These are phyloP conservation scores for Trichoderma atrobrunneum DNA, from an alignment of 2,329 filamentous ascomycete genomes.

Conservation along the genomic window DNA sequence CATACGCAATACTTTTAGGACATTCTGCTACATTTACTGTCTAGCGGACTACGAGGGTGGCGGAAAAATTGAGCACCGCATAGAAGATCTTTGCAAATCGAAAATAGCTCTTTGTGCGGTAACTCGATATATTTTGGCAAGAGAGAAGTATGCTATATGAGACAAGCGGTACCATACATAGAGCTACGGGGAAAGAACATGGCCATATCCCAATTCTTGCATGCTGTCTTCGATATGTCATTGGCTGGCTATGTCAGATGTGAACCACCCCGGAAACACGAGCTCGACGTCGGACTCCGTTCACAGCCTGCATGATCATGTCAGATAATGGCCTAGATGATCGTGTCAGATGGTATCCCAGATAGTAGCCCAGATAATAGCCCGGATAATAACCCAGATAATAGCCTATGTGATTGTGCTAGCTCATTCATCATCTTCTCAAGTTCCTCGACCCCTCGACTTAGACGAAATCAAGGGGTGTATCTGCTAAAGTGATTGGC, in stretches of 20 bases:
- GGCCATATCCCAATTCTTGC: neutral
- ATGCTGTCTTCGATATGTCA: neutral
- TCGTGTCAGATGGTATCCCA: neutral
- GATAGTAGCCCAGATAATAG: neutral
- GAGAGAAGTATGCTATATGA: neutral
- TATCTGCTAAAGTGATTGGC: neutral
- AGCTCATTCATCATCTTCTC: neutral
- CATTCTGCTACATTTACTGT: neutral
- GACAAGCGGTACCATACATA: neutral
- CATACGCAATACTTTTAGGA: neutral
- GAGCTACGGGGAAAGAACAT: neutral
- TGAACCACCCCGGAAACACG: neutral
- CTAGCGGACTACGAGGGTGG: too few relatives aligned
- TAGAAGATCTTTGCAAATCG: too few relatives aligned
- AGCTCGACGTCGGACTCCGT: neutral
- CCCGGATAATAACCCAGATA: neutral
- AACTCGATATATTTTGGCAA: too few relatives aligned
- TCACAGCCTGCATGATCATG: neutral
- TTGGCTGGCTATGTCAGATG: neutral
- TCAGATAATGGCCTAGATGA: neutral
- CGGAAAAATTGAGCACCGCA: too few relatives aligned
- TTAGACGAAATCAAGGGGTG: neutral
- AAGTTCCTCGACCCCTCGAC: neutral
- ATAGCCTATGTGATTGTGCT: neutral
- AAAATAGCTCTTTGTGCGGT: too few relatives aligned